Percentiles rank a stretch among this genome's conserved stretches.
phyloP scores from a whole-genome alignment of 257 asterid species.

The Solanum microdontum region DNA sequence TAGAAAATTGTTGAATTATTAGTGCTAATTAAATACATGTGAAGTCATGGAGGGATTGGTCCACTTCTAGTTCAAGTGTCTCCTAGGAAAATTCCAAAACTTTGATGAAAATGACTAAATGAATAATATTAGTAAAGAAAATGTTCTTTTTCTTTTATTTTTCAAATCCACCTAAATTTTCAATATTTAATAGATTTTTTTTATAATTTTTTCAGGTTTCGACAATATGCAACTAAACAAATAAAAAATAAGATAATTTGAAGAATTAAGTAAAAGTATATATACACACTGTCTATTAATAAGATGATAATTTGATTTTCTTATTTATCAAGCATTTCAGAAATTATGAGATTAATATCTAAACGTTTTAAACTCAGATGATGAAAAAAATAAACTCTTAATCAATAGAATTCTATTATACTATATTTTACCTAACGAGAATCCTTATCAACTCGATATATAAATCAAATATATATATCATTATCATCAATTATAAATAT shows the following conservation, averaged over 20 bases:
- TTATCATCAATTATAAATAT: background rate
- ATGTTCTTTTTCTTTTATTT: no score
- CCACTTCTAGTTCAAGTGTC: background rate
- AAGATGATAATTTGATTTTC: background rate
- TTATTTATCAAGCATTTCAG: background rate
- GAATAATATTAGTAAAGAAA: background rate
- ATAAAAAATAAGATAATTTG: no score
- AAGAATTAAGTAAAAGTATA: no score
- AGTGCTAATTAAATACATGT: background rate
- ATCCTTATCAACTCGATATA: background rate
- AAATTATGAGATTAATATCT: no score
- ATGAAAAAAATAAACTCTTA: background rate
- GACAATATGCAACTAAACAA: no score
- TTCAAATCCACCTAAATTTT: background rate
- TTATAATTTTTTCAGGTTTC: no score
- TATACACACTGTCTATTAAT: background rate
- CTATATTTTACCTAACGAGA: background rate
- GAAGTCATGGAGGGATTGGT: background rate
- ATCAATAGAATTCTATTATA: background rate
- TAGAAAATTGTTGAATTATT: background rate
- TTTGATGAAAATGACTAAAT: background rate
- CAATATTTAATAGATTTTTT: no score
- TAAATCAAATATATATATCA: background rate
- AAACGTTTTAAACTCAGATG: accelerated
- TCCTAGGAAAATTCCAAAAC: background rate